A percentile compares a stretch with the other conserved stretches of the same genome.
Evolutionary conservation across 805 yeast genomes (phyloP).

Genomic region (Ogataea angusta): DNA sequence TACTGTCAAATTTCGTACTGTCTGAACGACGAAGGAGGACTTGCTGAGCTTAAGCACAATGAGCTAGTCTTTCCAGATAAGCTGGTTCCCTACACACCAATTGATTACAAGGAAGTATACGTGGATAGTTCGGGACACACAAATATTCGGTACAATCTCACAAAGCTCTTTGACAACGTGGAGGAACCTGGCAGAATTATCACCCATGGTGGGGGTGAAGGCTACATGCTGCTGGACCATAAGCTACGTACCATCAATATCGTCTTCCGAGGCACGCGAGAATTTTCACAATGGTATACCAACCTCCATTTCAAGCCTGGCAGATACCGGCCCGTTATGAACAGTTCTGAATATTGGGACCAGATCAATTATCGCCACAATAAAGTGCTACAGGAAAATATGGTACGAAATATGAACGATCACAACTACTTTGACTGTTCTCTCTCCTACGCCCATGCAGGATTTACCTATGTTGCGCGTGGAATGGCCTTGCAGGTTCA

Average conservation of each 20-base stretch:
- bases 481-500: conserved; percentile 12
- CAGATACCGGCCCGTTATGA: conserved; percentile 9
- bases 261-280: conserved; percentile 21
- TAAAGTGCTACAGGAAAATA: background rate
- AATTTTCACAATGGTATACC: conserved; percentile 20
- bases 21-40: conserved; percentile 14
- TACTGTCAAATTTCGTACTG: conserved; percentile 23
- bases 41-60: conserved; percentile 5
- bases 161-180: conserved; percentile 10
- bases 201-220: conserved; percentile 24
- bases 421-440: conserved; percentile 7
- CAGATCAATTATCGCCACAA: conserved; percentile 1
- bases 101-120: conserved; percentile 11
- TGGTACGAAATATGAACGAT: conserved; percentile 3
- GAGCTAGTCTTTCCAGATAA: conserved; percentile 15
- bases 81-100: conserved; percentile 6
- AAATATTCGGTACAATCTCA: conserved; percentile 13
- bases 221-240: conserved; percentile 20
- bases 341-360: conserved; percentile 8
- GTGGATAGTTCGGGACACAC: background rate
- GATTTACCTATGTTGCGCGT: conserved; percentile 15
- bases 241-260: conserved; percentile 8
- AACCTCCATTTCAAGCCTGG: conserved; percentile 17
- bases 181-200: conserved; percentile 4
- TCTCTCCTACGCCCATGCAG: conserved; percentile 18